These are phyloP conservation scores for Diaporthe batatas DNA, from an alignment of 2,329 filamentous ascomycete species.

Conservation along the genomic window DNA sequence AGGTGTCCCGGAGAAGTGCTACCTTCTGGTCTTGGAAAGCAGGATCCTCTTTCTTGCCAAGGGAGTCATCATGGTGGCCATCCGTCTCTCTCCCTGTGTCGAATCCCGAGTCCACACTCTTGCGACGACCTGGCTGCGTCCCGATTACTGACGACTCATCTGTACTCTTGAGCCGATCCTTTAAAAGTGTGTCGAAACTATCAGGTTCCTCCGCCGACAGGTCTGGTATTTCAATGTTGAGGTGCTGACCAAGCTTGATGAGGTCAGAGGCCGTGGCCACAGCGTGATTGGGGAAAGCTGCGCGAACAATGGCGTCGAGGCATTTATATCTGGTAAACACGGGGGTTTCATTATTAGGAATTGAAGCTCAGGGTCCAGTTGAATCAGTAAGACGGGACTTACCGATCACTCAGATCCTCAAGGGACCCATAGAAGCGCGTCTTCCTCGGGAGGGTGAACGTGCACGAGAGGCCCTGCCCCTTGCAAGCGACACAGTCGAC, in stretches of 20 bases:
- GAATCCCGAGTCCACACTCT: background rate
- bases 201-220: slow-evolving; percentile 43
- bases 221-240: slow-evolving; percentile 53
- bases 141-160: background rate
- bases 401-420: slow-evolving; percentile 54
- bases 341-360: background rate
- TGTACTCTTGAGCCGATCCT: background rate
- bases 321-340: slow-evolving; percentile 5
- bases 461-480: slow-evolving; percentile 51
- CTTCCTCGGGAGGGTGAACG: slow-evolving; percentile 53
- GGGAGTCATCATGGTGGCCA: background rate
- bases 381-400: slow-evolving; percentile 42
- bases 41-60: slow-evolving; percentile 4
- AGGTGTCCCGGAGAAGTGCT: slow-evolving; percentile 50
- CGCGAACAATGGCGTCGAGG: slow-evolving; percentile 25
- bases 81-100: background rate
- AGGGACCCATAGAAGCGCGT: slow-evolving; percentile 55
- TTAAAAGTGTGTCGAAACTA: background rate
- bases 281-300: slow-evolving; percentile 48
- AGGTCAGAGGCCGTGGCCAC: slow-evolving; percentile 50
- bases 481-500: slow-evolving; percentile 52
- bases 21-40: slow-evolving; percentile 34
- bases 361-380: background rate
- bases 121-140: background rate
- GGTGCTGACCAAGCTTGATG: slow-evolving; percentile 48